Evolutionary conservation across 176 grass and related monocot genomes (phyloP), one percentile per base, ranked within the genome.

Genomic region (Juncus effusus): DNA sequence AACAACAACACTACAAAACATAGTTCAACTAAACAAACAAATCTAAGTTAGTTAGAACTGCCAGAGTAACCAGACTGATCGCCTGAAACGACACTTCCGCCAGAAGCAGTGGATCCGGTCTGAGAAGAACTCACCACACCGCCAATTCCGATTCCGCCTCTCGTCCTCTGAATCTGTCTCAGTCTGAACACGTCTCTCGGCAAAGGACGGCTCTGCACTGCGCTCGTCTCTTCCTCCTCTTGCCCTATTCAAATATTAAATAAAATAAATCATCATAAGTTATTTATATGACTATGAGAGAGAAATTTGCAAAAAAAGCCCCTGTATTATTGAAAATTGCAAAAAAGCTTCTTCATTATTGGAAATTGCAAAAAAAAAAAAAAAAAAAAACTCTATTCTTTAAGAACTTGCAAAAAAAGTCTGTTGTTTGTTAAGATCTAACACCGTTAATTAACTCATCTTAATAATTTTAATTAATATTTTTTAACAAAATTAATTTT

Each of bases 121-220:
- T 86, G 93, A 2, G 85, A 78, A 63, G 77, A 57, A 5, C 78
- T 59, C 37, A 38, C 79, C 4, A 64, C 42, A 0, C 77, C 88
- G 4, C 44, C 44, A 28, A 28, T 28, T 47, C 44, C 44, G 44
- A 47, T 6, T 9, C 44, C 44, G 9, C 44, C 44, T 7, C 88
- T 77, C 28, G 63, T 82, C 77, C 78, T 89, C 40, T 89, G 93
- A 40, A 97, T 92, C 63, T 97, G 93, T 56, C 93, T 65, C 44
- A 97, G 82, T 79, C 83, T 92, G 75, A 97, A 97, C 61, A 97
- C 79, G 11, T 97, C 93, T 50, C 65, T 75, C 5, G 88, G 93
- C 42, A 82, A 62, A 11, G 83, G 77, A 52, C 76, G 85, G 60
- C 57, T 97, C 71, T 92, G 83, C 36, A 74, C 77, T 0, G 76